These are phyloP conservation scores for Cymbopogon flexuosus DNA, from an alignment of 202 grass and related monocot species.

Conservation along the genomic window DNA sequence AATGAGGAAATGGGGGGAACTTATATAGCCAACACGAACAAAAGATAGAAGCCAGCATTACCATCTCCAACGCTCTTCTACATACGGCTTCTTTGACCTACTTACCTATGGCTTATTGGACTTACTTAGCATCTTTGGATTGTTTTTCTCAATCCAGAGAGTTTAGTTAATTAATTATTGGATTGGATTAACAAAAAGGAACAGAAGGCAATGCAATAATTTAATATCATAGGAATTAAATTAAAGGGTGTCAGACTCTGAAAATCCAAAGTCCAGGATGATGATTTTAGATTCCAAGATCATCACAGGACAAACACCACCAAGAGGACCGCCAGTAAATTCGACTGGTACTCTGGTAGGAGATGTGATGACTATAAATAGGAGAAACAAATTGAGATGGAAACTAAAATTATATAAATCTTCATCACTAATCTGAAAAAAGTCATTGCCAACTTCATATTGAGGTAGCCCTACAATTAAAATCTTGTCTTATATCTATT, in stretches of 20 bases:
- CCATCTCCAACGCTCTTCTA: too few species aligned
- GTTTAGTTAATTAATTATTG: background rate
- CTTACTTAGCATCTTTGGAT: background rate
- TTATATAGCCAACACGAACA: background rate
- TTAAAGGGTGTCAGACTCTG: background rate
- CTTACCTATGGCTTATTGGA: background rate
- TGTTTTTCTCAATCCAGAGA: background rate
- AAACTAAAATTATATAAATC: background rate
- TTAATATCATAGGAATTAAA: background rate
- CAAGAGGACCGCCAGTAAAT: background rate
- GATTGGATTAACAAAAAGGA: background rate
- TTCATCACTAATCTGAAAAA: background rate
- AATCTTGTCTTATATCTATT: background rate
- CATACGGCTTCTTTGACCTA: too few species aligned
- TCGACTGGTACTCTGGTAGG: background rate
- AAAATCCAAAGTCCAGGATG: background rate
- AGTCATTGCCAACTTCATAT: background rate
- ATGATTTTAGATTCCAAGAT: background rate
- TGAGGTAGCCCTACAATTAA: background rate
- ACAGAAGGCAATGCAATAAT: background rate
- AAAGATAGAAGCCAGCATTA: background rate
- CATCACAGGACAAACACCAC: background rate
- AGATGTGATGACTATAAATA: background rate
- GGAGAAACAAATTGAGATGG: background rate
- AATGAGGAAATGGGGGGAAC: background rate